Conservation (phyloP, 441 rosid species). For the Pelargonium cotyledonis region DNA sequence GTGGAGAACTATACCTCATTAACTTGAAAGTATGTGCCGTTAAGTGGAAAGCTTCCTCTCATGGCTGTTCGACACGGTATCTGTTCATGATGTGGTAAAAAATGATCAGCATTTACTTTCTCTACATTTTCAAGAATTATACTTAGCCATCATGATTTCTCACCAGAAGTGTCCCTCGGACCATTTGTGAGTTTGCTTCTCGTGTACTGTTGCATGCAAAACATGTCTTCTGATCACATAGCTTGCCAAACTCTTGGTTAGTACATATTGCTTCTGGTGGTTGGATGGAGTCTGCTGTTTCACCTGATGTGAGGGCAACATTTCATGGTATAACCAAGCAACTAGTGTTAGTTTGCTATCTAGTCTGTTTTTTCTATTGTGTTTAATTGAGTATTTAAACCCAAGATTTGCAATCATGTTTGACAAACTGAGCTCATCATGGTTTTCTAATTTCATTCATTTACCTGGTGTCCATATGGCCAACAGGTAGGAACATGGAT, state of each 20-base stretch:
- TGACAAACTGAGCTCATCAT: constrained; percentile 3
- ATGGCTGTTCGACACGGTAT: constrained; percentile 94
- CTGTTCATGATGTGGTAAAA: constrained; percentile 31
- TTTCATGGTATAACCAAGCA: not conserved
- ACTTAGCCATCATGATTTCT: constrained; percentile 11
- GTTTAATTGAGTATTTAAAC: not conserved
- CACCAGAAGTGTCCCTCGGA: constrained; percentile 59
- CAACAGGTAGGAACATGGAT: constrained; percentile 87
- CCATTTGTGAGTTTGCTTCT: constrained; percentile 45
- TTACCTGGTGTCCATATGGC: constrained; percentile 98
- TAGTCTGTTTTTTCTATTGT: too few species aligned
- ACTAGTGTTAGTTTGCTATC: not conserved
- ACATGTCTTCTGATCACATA: constrained; percentile 40
- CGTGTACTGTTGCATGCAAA: constrained; percentile 41
- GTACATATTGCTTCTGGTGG: constrained; percentile 38
- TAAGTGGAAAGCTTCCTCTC: constrained; percentile 94
- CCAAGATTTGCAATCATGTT: not conserved
- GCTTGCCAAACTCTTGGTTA: constrained; percentile 28
- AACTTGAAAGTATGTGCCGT: constrained; percentile 94
- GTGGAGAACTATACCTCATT: constrained; percentile 51
- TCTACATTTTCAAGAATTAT: not conserved
- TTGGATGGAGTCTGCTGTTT: constrained; percentile 44
- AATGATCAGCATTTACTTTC: not conserved
- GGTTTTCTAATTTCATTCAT: constrained; percentile 12
- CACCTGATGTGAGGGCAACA: constrained; percentile 29